These are phyloP conservation scores for sorghum (Sorghum bicolor) DNA, from an alignment of 176 grass and related monocot species.

Conservation along the genomic window DNA sequence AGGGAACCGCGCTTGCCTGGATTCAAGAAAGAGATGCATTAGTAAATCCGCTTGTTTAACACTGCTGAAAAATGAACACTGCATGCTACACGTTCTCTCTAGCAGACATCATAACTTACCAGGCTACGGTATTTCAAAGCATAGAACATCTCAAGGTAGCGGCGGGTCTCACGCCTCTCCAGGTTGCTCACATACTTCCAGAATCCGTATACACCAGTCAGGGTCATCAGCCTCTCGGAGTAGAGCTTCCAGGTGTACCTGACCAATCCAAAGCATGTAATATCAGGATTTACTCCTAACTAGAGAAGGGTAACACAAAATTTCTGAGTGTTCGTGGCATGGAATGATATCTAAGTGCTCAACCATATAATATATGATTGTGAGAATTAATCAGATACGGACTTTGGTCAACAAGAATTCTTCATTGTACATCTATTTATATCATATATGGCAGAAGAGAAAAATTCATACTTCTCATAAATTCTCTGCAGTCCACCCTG, in stretches of 20 bases:
- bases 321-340: no score
- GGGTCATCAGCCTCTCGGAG: constrained; percentile 96
- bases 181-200: constrained; percentile 98
- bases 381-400: not conserved
- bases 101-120: constrained; percentile 41
- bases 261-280: not conserved
- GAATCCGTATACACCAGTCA: constrained; percentile 92
- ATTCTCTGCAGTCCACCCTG: constrained; percentile 79
- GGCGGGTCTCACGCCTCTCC: constrained; percentile 85
- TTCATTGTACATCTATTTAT: not conserved
- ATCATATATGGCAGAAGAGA: not conserved
- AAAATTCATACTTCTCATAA: constrained; percentile 64
- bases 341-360: not conserved
- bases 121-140: constrained; percentile 83
- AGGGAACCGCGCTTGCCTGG: constrained; percentile 52
- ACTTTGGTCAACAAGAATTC: not conserved
- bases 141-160: constrained; percentile 98
- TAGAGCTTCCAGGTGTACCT: constrained; percentile 99
- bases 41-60: not conserved
- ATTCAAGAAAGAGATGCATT: not conserved
- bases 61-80: not conserved
- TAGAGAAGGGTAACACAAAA: not conserved
- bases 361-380: not conserved
- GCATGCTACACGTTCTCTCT: not conserved
- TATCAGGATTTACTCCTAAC: not conserved